Evolutionary conservation across 495 filamentous ascomycete genomes (phyloP).

Genomic region (Xylaria longipes): DNA sequence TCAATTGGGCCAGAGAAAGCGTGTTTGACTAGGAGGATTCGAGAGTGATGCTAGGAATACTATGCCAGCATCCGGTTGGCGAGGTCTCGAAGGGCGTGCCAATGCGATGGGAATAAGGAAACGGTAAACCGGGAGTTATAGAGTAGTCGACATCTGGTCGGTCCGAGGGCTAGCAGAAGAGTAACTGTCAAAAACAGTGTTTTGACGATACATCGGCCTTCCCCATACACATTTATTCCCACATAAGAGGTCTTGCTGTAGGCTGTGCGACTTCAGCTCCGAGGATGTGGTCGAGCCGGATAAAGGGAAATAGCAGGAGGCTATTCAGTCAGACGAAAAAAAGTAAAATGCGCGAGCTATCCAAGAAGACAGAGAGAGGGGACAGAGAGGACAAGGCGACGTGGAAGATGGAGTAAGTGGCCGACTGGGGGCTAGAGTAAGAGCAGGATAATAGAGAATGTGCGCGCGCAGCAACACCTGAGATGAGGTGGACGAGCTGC

Average conservation of each 20-base stretch:
- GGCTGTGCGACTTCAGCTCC: background rate
- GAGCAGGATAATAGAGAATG: background rate
- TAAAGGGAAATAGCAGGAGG: background rate
- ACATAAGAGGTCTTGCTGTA: background rate
- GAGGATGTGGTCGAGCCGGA: background rate
- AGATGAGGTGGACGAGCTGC: constrained; percentile 17
- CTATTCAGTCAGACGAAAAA: background rate
- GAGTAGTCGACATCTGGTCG: constrained; percentile 13
- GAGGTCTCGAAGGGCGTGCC: background rate
- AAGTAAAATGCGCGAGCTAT: background rate
- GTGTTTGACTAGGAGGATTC: background rate
- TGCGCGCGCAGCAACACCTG: constrained; percentile 3
- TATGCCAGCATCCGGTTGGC: constrained; percentile 10
- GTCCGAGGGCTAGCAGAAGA: background rate
- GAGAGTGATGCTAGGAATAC: background rate
- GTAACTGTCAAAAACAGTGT: background rate
- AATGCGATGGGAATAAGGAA: background rate
- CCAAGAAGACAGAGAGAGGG: background rate
- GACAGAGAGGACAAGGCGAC: background rate
- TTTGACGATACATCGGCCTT: constrained; percentile 11
- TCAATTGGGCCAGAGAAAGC: background rate
- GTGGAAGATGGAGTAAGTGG: background rate
- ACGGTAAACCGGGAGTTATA: background rate
- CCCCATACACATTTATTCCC: background rate
- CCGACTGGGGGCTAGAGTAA: background rate